A percentile compares a stretch with the other conserved stretches of the same genome.
Evolutionary conservation across 2,329 filamentous ascomycete genomes (phyloP).

Genomic region (Trichoderma gracile): DNA sequence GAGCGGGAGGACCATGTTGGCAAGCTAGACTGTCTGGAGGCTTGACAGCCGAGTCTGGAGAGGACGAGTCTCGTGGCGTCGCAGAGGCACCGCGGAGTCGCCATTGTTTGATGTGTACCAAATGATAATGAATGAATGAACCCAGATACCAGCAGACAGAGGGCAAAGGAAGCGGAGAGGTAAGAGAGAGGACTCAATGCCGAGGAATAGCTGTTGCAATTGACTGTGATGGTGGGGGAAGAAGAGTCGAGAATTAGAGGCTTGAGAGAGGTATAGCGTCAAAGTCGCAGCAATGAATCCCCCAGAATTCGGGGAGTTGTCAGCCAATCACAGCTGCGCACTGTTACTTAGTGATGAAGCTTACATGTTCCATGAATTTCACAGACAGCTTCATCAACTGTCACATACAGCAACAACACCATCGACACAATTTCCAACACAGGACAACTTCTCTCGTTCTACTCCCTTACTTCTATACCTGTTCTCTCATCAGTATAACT

Average conservation of each 20-base stretch:
- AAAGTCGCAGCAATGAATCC: neutral
- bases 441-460: neutral
- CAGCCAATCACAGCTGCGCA: slow-evolving; percentile 2
- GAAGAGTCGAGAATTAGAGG: neutral
- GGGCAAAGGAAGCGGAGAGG: neutral
- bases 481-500: no score
- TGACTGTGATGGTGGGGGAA: neutral
- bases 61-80: slow-evolving; percentile 50
- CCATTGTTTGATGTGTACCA: slow-evolving; percentile 45
- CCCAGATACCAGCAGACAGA: neutral
- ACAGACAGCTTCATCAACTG: neutral
- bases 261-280: slow-evolving; percentile 5
- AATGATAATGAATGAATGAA: neutral
- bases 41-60: slow-evolving; percentile 27
- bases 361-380: neutral
- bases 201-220: neutral
- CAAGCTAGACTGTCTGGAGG: slow-evolving; percentile 24
- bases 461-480: neutral
- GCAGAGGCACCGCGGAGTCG: slow-evolving; percentile 42
- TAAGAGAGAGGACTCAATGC: neutral
- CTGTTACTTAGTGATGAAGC: neutral
- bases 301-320: neutral
- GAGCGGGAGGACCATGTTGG: slow-evolving; percentile 23
- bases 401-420: neutral
- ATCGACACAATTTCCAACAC: neutral